Evolutionary conservation across 2,329 filamentous ascomycete species (phyloP).

Genomic region (Penicillium polonicum): DNA sequence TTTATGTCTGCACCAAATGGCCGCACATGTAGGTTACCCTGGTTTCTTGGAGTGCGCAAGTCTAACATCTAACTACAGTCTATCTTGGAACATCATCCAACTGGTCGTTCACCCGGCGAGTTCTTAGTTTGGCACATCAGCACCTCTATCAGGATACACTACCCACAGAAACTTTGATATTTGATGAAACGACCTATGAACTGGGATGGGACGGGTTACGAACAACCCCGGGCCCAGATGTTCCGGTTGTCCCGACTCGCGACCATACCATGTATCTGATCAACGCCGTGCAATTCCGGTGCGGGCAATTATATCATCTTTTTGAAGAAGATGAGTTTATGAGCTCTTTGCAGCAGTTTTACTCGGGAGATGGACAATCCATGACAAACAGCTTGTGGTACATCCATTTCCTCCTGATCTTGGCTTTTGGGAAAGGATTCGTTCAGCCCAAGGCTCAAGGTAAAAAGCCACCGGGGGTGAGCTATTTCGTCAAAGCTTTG

Average conservation of each 20-base stretch:
- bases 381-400: slow-evolving; percentile 46
- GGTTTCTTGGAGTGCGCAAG: background rate
- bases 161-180: slow-evolving; percentile 48
- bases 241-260: slow-evolving; percentile 45
- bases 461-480: slow-evolving; percentile 47
- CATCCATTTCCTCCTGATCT: slow-evolving; percentile 53
- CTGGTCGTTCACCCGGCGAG: slow-evolving; percentile 25
- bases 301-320: slow-evolving; percentile 53
- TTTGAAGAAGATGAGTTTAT: slow-evolving; percentile 55
- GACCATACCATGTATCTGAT: slow-evolving; percentile 55
- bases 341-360: slow-evolving; percentile 42
- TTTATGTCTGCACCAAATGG: slow-evolving; percentile 46
- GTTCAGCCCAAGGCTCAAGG: slow-evolving; percentile 40
- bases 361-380: slow-evolving; percentile 33
- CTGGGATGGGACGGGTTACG: slow-evolving; percentile 51
- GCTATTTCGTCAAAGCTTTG: slow-evolving; percentile 49
- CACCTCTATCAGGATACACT: slow-evolving; percentile 31
- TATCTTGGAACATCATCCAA: slow-evolving; percentile 27
- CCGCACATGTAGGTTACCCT: slow-evolving; percentile 41
- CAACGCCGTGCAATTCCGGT: slow-evolving; percentile 57
- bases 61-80: slow-evolving; percentile 29
- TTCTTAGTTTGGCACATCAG: slow-evolving; percentile 24
- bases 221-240: slow-evolving; percentile 30
- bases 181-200: slow-evolving; percentile 54
- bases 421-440: slow-evolving; percentile 58